Conservation (phyloP, 352 stramenopile species). For the Phytopythium delawarense region DNA sequence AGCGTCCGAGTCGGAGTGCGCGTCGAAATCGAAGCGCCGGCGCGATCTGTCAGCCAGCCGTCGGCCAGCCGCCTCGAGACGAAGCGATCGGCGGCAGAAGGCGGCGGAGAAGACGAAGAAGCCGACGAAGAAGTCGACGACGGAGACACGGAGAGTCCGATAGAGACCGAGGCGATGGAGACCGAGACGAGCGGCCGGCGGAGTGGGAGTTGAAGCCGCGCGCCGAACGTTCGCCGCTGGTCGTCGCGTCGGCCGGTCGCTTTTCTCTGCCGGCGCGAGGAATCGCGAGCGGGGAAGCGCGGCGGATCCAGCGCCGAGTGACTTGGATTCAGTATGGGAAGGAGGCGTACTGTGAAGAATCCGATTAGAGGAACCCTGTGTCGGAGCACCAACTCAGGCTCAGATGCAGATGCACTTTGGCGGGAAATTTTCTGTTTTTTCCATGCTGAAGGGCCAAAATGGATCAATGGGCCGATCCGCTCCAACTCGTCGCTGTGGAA, state of each 20-base stretch:
- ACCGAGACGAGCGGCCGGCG: neutral
- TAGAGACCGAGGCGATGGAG: conserved; percentile 6
- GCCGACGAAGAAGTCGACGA: neutral
- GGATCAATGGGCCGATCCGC: too few species aligned
- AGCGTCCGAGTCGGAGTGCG: neutral
- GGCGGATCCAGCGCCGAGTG: neutral
- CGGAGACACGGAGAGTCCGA: neutral
- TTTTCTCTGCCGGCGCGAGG: conserved; percentile 2
- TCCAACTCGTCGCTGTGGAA: too few species aligned
- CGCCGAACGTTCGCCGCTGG: neutral
- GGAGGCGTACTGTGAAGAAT: too few species aligned
- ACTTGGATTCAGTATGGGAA: too few species aligned
- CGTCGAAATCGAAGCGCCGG: neutral
- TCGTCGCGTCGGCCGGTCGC: neutral
- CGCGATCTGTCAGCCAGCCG: too few species aligned
- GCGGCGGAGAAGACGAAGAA: neutral
- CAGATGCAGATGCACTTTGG: too few species aligned
- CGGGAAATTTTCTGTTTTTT: too few species aligned
- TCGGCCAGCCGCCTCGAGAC: neutral
- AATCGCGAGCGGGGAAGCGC: neutral
- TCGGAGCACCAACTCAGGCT: too few species aligned
- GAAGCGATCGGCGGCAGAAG: neutral
- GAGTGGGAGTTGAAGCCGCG: conserved; percentile 3
- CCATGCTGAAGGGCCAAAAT: too few species aligned
- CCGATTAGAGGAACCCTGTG: too few species aligned